Percentiles rank a stretch among this genome's conserved stretches.
These are phyloP conservation scores for Ramularia endophylla DNA, from an alignment of 2,329 filamentous ascomycete genomes.

Conservation along the genomic window DNA sequence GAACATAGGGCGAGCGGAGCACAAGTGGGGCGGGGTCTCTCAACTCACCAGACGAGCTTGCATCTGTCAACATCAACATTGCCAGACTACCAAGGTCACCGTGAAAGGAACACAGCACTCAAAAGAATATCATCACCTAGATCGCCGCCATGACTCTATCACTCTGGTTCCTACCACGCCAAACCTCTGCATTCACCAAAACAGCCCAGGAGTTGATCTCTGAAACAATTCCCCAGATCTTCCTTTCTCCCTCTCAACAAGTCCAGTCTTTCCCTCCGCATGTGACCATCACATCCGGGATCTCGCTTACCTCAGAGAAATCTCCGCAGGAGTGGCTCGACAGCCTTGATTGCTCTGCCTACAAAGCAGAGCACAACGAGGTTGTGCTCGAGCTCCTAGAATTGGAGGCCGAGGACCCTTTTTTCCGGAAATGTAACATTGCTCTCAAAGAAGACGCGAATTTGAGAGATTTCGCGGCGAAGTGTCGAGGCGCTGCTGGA, in stretches of 20 bases:
- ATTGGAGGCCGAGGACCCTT: constrained; percentile 19
- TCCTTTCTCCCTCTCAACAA: constrained; percentile 10
- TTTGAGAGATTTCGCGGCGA: constrained; percentile 10
- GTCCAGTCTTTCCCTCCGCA: constrained; percentile 16
- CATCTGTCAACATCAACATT: too few species aligned
- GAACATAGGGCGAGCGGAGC: too few species aligned
- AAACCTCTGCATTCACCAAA: constrained; percentile 17
- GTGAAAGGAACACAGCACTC: background rate
- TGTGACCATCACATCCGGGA: constrained; percentile 18
- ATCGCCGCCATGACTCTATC: constrained; percentile 6
- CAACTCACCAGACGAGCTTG: too few species aligned
- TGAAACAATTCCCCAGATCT: constrained; percentile 17
- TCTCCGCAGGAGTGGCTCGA: constrained; percentile 20
- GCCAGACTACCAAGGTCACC: too few species aligned
- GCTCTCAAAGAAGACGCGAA: constrained; percentile 16
- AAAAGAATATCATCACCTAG: background rate
- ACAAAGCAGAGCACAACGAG: constrained; percentile 16
- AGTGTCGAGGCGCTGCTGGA: constrained; percentile 9
- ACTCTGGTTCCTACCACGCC: constrained; percentile 20
- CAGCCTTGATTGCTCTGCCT: constrained; percentile 7
- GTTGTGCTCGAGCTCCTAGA: constrained; percentile 19
- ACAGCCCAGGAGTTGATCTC: constrained; percentile 23
- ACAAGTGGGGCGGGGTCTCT: too few species aligned
- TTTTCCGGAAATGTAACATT: constrained; percentile 20
- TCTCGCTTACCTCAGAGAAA: constrained; percentile 9